Percentiles rank a stretch among this genome's conserved stretches.
phyloP scores from a whole-genome alignment of 1,284 basidiomycete species.

The Vanrija pseudolonga region DNA sequence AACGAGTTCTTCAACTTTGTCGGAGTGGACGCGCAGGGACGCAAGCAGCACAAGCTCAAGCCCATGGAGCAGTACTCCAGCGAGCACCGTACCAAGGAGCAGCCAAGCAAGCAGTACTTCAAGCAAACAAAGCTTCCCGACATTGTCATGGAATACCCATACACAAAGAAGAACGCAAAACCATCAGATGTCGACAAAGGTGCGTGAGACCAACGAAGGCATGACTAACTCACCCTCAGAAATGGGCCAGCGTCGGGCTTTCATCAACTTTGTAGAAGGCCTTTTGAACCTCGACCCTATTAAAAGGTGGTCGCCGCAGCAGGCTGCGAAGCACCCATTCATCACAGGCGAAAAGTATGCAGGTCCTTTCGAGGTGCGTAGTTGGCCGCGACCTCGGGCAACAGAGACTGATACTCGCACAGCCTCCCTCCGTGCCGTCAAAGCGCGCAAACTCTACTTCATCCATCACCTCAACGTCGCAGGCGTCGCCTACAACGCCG shows the following conservation, averaged over 20 bases:
- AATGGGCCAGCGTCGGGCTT: constrained; percentile 85
- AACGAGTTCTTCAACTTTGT: constrained; percentile 83
- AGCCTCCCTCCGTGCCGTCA: constrained; percentile 11
- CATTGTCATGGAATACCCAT: constrained; percentile 91
- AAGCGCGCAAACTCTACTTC: constrained; percentile 10
- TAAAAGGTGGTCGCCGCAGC: constrained; percentile 94
- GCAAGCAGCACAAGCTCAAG: constrained; percentile 87
- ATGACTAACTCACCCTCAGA: constrained; percentile 55
- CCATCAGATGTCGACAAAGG: constrained; percentile 89
- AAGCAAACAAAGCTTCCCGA: constrained; percentile 90
- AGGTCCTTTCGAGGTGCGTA: constrained; percentile 76
- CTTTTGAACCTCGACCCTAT: constrained; percentile 91
- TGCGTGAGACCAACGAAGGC: constrained; percentile 37
- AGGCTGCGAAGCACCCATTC: constrained; percentile 93
- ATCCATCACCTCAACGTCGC: constrained; percentile 6
- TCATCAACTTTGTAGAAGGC: constrained; percentile 97
- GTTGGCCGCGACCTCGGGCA: background rate
- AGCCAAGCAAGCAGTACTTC: constrained; percentile 98
- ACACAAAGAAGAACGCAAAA: constrained; percentile 72
- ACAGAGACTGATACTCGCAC: background rate
- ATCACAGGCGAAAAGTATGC: constrained; percentile 95
- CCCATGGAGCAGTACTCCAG: constrained; percentile 89
- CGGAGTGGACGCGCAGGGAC: constrained; percentile 72
- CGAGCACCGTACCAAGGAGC: constrained; percentile 91
- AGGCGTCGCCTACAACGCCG: constrained; percentile 15